Conservation (phyloP, 2,329 filamentous ascomycete genomes). For the Colletotrichum sp. region DNA sequence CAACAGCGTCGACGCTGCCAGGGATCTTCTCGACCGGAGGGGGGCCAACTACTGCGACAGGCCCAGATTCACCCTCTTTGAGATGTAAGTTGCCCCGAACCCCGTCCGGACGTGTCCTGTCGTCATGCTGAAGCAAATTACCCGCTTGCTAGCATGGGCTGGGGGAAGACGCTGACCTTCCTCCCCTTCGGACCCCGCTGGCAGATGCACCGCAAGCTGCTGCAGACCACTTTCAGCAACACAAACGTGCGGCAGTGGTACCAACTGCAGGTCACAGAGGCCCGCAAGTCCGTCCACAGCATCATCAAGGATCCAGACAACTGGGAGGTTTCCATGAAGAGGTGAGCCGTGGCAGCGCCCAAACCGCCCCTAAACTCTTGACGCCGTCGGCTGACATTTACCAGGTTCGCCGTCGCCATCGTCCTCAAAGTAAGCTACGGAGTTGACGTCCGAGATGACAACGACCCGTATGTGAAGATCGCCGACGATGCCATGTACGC, state of each 20-base stretch:
- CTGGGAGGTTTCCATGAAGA: slow-evolving; percentile 24
- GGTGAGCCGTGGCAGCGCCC: not conserved
- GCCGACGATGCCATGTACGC: slow-evolving; percentile 25
- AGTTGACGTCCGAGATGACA: slow-evolving; percentile 28
- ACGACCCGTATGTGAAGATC: slow-evolving; percentile 31
- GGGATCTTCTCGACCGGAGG: slow-evolving; percentile 48
- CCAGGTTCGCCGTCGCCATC: slow-evolving; percentile 32
- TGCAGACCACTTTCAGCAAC: slow-evolving; percentile 47
- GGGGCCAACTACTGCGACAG: slow-evolving; percentile 49
- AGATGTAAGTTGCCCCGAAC: slow-evolving; percentile 26
- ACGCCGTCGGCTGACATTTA: not conserved
- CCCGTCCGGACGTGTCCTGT: not conserved
- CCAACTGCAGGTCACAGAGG: slow-evolving; percentile 34
- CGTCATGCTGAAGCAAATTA: not conserved
- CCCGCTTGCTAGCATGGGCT: slow-evolving; percentile 39
- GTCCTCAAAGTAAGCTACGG: slow-evolving; percentile 36
- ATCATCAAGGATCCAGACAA: slow-evolving; percentile 21
- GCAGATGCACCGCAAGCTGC: slow-evolving; percentile 45
- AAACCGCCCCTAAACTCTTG: not conserved
- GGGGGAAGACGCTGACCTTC: slow-evolving; percentile 50
- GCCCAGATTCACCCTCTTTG: slow-evolving; percentile 47
- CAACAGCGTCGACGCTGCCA: slow-evolving; percentile 45
- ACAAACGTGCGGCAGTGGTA: slow-evolving; percentile 36
- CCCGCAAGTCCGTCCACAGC: slow-evolving; percentile 28
- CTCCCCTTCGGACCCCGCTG: slow-evolving; percentile 45